These are phyloP conservation scores for Desmodesmus armatus DNA, from an alignment of 139 green algal genomes.

Conservation along the genomic window DNA sequence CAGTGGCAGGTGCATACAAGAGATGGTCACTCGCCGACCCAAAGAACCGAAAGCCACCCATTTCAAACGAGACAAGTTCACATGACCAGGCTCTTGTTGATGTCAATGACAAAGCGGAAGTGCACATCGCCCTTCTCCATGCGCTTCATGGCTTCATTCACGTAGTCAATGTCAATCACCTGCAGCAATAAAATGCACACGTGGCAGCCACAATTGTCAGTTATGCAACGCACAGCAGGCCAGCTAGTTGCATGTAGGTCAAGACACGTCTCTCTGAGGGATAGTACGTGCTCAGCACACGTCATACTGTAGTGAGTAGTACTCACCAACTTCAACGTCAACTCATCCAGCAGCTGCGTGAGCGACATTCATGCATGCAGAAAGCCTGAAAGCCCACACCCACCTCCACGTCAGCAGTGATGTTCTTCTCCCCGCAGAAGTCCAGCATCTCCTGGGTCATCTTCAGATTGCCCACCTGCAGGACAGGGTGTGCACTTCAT, in stretches of 20 bases:
- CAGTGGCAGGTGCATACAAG: neutral
- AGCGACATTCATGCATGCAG: too few species aligned
- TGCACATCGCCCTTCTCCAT: constrained; percentile 72
- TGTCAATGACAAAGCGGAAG: constrained; percentile 77
- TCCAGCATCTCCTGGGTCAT: constrained; percentile 85
- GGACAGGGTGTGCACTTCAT: too few species aligned
- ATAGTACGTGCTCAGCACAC: too few species aligned
- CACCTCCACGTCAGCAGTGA: constrained; percentile 57
- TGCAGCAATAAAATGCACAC: neutral
- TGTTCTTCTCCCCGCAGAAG: constrained; percentile 76
- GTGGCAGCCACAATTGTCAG: too few species aligned
- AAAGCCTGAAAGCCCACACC: neutral
- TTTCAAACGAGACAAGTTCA: too few species aligned
- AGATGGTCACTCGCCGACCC: neutral
- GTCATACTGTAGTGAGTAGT: neutral
- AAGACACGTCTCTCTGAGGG: too few species aligned
- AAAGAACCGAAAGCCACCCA: too few species aligned
- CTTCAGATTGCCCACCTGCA: constrained; percentile 74
- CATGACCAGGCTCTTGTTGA: constrained; percentile 53
- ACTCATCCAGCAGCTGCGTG: neutral
- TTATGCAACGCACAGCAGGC: too few species aligned
- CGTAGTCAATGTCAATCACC: constrained; percentile 58
- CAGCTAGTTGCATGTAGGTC: too few species aligned
- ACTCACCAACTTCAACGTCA: neutral
- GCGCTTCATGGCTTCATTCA: constrained; percentile 79